Base-by-base conservation (phyloP, 1,284 basidiomycete genomes). In the Marasmius tenuissimus region DNA sequence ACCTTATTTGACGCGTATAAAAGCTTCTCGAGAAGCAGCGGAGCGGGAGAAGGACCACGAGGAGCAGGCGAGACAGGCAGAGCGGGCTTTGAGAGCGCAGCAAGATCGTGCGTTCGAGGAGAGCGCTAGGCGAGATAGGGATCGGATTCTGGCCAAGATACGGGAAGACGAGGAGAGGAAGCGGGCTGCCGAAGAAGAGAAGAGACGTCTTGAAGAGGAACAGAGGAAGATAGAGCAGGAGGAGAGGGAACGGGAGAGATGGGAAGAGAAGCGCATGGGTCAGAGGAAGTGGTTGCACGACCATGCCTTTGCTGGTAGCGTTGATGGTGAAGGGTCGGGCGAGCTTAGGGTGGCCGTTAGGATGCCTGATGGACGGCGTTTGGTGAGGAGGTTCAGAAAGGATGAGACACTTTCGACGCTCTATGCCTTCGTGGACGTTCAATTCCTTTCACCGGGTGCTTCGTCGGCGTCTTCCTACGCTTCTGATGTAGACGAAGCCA, bases 81-180 rank as follows among this genome's bases (percentile, higher is more conserved):
- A 93, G 18, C 82, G 94, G 1, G 76, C 81, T 18, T 70, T 96
- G 20, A 82, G 94, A 8, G 90, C 87, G 20, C 90, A 94, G 67
- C 94, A 96, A 69, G 95, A 97, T 68, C 80, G 83, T 1, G 92
- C 92, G 1, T 93, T 93, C 73, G 78, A 78, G 48, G 86, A 88
- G 51, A 82, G 88, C 0, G 87, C 85, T 8, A 73, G 78, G 39
- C 76, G 83, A n/a, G 95, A 97, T 71, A 79, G 83, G 16, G 91
- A 91, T 68, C 79, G 89, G 40, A 86, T 92, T 52, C 78, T 83
- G 64, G 75, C 73, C 1, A 79, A 76, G 57, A 79, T 85, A 48
- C 78, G 72, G n/a, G 80, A 80, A 22, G 84, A 86, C 61, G 72
- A 70, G 52, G 72, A 71, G 63, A 74, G 71, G 57, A 75, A 73